These are phyloP conservation scores for Vigna trinervia DNA, from an alignment of 306 rosid genomes.

Conservation along the genomic window DNA sequence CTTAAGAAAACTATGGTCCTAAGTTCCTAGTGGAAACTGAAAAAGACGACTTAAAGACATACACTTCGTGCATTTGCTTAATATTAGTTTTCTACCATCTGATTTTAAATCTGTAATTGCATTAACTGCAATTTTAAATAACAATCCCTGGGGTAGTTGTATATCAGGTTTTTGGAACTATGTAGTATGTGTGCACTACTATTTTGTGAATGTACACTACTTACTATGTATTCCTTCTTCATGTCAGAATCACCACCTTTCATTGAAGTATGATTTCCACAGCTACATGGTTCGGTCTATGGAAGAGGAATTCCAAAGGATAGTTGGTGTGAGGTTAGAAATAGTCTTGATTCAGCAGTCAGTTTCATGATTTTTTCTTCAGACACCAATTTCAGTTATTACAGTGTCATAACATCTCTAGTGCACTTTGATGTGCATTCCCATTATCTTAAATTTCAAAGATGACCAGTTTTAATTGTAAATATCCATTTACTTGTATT, in stretches of 20 bases:
- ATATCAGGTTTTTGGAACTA: conserved; percentile 28
- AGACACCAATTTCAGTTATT: conserved; percentile 22
- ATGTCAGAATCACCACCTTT: conserved; percentile 89
- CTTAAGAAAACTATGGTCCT: not conserved
- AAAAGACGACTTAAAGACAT: not conserved
- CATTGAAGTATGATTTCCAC: conserved; percentile 83
- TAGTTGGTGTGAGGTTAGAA: conserved; percentile 96
- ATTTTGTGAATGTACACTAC: conserved; percentile 27
- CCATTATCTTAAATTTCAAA: conserved; percentile 23
- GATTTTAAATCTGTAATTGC: not conserved
- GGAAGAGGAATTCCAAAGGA: conserved; percentile 98
- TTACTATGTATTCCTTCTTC: conserved; percentile 46
- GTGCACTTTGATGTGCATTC: conserved; percentile 10
- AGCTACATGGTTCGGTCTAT: conserved; percentile 97
- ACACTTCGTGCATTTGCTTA: conserved; percentile 6
- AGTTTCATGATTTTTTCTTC: conserved; percentile 33
- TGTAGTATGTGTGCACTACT: conserved; percentile 18
- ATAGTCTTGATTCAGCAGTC: conserved; percentile 10
- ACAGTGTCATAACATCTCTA: conserved; percentile 4
- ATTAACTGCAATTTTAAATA: conserved; percentile 13
- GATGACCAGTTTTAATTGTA: not conserved
- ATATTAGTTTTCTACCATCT: not conserved
- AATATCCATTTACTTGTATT: not conserved
- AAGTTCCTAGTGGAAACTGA: conserved; percentile 24
- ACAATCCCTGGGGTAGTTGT: conserved; percentile 19